Evolutionary conservation across 805 yeast genomes (phyloP).

Genomic region (Candida boidinii): DNA sequence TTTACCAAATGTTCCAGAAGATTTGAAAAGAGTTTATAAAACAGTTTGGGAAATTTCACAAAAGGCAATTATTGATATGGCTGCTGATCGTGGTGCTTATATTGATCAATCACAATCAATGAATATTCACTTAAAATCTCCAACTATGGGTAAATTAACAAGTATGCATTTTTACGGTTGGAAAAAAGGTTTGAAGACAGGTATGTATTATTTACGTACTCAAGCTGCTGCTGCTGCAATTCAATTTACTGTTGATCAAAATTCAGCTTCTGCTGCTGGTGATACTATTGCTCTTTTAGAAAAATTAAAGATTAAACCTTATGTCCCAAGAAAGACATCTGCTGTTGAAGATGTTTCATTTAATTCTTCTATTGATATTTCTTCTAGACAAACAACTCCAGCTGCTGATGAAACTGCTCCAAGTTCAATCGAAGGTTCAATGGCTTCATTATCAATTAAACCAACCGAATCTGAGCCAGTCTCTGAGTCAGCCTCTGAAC

Average conservation of each 20-base stretch:
- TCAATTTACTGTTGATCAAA: slow-evolving; percentile 76
- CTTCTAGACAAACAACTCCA: slow-evolving; percentile 35
- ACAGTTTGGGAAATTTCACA: slow-evolving; percentile 60
- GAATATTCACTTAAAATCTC: slow-evolving; percentile 84
- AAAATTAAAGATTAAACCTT: slow-evolving; percentile 24
- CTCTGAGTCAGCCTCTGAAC: slow-evolving; percentile 3
- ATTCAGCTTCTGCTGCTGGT: slow-evolving; percentile 23
- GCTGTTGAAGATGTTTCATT: slow-evolving; percentile 21
- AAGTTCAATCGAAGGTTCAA: slow-evolving; percentile 32
- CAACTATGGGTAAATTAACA: slow-evolving; percentile 96
- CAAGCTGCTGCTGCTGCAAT: slow-evolving; percentile 98
- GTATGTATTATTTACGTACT: slow-evolving; percentile 97
- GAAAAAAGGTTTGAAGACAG: slow-evolving; percentile 98
- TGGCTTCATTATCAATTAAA: slow-evolving; percentile 35
- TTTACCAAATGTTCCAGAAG: slow-evolving; percentile 45
- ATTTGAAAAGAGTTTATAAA: slow-evolving; percentile 45
- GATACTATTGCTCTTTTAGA: slow-evolving; percentile 18
- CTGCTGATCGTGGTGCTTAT: slow-evolving; percentile 72
- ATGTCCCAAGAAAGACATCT: slow-evolving; percentile 22
- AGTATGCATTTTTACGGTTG: slow-evolving; percentile 99
- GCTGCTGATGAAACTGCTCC: slow-evolving; percentile 31
- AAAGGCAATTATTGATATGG: slow-evolving; percentile 50
- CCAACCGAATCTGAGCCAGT: slow-evolving; percentile 4
- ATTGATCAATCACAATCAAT: slow-evolving; percentile 91
- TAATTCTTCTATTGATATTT: slow-evolving; percentile 24